phyloP scores from a whole-genome alignment of 345 rosid species.

The Aegle marmelos region DNA sequence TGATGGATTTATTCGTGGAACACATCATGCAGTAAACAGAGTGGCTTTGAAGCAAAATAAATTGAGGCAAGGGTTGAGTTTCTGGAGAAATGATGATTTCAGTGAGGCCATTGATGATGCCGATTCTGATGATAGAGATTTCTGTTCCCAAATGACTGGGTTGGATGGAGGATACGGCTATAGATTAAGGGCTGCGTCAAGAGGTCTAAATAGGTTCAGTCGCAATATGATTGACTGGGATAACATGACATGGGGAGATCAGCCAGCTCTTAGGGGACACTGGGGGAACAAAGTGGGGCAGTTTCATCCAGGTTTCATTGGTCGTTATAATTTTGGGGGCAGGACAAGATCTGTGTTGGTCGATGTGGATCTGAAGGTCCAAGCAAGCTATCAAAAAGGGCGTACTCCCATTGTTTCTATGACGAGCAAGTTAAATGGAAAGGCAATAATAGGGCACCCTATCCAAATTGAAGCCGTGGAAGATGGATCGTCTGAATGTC shows the following conservation, averaged over 20 bases:
- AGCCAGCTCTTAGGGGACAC: constrained; percentile 28
- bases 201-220: constrained; percentile 36
- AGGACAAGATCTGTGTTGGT: constrained; percentile 46
- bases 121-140: constrained; percentile 45
- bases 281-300: constrained; percentile 41
- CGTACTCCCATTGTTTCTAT: constrained; percentile 82
- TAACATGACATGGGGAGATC: constrained; percentile 53
- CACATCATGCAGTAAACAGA: constrained; percentile 40
- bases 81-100: constrained; percentile 31
- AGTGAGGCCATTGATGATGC: constrained; percentile 40
- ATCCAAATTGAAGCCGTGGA: constrained; percentile 69
- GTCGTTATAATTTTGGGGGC: constrained; percentile 40
- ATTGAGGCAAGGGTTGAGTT: constrained; percentile 36
- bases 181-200: constrained; percentile 38
- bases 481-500: constrained; percentile 66
- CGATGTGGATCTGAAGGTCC: constrained; percentile 91
- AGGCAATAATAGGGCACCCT: constrained; percentile 93
- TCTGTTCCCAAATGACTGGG: constrained; percentile 34
- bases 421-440: constrained; percentile 75
- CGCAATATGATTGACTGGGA: constrained; percentile 50
- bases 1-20: constrained; percentile 36
- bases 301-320: constrained; percentile 37
- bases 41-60: constrained; percentile 39
- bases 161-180: constrained; percentile 37
- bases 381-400: constrained; percentile 70